phyloP scores from a whole-genome alignment of 2,329 filamentous ascomycete species.

The Gyromitra esculenta region DNA sequence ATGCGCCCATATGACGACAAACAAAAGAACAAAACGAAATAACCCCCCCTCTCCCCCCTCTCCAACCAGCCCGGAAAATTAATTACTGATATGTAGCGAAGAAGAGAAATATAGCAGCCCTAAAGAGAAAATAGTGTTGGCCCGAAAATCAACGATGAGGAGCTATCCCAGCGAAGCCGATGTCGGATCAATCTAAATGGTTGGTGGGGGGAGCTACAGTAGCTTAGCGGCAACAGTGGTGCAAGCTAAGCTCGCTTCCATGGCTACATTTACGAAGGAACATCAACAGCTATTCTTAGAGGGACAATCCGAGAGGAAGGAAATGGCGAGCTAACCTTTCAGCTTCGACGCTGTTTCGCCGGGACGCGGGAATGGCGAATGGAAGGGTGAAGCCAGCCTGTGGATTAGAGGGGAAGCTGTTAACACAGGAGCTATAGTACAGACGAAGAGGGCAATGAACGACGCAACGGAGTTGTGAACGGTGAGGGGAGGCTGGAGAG shows the following conservation, averaged over 20 bases:
- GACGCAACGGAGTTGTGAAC: not conserved
- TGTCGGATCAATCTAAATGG: conserved; percentile 10
- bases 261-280: not conserved
- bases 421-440: conserved; percentile 6
- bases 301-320: not conserved
- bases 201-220: not conserved
- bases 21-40: conserved; percentile 11
- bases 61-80: conserved; percentile 20
- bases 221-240: conserved; percentile 48
- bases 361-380: conserved; percentile 46
- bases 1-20: conserved; percentile 20
- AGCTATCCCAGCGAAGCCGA: not conserved
- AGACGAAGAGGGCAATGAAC: not conserved
- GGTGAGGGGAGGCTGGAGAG: not conserved
- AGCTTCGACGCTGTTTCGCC: conserved; percentile 21
- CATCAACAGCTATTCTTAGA: conserved; percentile 7
- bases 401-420: not conserved
- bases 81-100: conserved; percentile 18
- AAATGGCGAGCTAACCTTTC: conserved; percentile 27
- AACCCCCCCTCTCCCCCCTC: conserved; percentile 1
- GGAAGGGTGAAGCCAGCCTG: conserved; percentile 51
- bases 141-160: not conserved
- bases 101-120: conserved; percentile 7
- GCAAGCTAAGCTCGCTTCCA: conserved; percentile 40
- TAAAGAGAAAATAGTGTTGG: conserved; percentile 7